Conservation (phyloP, 768 basidiomycete species). For the Kockovaella imperatae region DNA sequence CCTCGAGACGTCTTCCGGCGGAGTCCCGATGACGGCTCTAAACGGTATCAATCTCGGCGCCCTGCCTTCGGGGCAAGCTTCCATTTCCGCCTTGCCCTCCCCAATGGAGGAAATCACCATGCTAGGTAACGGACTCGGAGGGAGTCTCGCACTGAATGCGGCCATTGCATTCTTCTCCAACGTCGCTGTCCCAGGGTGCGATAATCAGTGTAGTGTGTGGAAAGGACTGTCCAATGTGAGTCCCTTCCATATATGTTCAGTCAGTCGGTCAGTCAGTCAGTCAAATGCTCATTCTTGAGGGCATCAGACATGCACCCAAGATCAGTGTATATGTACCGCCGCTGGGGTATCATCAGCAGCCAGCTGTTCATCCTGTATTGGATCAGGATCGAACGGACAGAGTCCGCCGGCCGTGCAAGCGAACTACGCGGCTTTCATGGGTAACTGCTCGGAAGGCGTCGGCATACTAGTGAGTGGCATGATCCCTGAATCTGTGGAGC, state of each 20-base stretch:
- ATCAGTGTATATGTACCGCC: constrained; percentile 11
- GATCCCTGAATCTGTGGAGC: background rate
- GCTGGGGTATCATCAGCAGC: background rate
- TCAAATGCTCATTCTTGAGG: background rate
- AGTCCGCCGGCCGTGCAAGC: background rate
- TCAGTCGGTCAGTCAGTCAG: background rate
- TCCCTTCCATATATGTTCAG: background rate
- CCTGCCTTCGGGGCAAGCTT: no score
- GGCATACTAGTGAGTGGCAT: constrained; percentile 1
- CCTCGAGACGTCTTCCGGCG: no score
- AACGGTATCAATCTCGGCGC: no score
- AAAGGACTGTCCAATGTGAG: constrained; percentile 3
- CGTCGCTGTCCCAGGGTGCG: background rate
- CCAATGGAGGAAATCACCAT: no score
- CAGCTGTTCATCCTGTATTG: constrained; percentile 8
- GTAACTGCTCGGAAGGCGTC: constrained; percentile 5
- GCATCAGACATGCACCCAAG: constrained; percentile 9
- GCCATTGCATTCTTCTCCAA: constrained; percentile 3
- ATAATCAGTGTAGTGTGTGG: constrained; percentile 6
- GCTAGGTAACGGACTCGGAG: no score
- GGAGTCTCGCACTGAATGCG: constrained; percentile 3
- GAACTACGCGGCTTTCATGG: background rate
- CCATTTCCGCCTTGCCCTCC: no score
- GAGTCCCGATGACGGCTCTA: no score
- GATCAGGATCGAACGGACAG: background rate